Percentiles rank a stretch among this genome's conserved stretches.
phyloP scores from a whole-genome alignment of 495 filamentous ascomycete genomes.

The Saxophila tyrrhenica region DNA sequence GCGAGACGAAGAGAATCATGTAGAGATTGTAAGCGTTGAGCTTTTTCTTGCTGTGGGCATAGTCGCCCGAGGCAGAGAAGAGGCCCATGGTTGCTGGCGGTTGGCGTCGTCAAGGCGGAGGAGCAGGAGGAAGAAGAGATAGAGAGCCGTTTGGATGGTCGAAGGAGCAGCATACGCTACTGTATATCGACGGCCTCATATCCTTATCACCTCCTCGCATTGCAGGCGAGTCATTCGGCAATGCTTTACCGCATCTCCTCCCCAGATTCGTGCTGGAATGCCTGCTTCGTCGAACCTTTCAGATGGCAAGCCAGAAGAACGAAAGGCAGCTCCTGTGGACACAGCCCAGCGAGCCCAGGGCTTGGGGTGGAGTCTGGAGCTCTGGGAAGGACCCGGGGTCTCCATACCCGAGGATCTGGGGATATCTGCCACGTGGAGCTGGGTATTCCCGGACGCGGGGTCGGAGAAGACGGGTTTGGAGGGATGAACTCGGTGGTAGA shows the following conservation, averaged over 20 bases:
- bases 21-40: constrained; percentile 16
- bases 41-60: neutral
- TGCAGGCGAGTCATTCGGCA: no score
- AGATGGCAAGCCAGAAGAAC: no score
- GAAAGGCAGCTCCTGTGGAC: neutral
- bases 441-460: neutral
- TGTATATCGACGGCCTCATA: no score
- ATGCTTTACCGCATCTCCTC: neutral
- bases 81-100: neutral
- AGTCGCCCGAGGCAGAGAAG: neutral
- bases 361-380: neutral
- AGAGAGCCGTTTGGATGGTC: no score
- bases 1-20: constrained; percentile 12
- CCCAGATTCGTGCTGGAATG: no score
- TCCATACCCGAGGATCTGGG: neutral
- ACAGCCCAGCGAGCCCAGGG: neutral
- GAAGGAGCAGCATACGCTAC: no score
- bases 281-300: no score
- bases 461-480: neutral
- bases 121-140: neutral
- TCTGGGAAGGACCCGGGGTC: no score
- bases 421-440: neutral
- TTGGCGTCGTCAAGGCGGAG: neutral
- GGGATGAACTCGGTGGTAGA: neutral
- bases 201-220: no score